Percentiles rank a stretch among this genome's conserved stretches.
Conservation (phyloP, 495 filamentous ascomycete species). For the Chaetomidium leptoderma region DNA sequence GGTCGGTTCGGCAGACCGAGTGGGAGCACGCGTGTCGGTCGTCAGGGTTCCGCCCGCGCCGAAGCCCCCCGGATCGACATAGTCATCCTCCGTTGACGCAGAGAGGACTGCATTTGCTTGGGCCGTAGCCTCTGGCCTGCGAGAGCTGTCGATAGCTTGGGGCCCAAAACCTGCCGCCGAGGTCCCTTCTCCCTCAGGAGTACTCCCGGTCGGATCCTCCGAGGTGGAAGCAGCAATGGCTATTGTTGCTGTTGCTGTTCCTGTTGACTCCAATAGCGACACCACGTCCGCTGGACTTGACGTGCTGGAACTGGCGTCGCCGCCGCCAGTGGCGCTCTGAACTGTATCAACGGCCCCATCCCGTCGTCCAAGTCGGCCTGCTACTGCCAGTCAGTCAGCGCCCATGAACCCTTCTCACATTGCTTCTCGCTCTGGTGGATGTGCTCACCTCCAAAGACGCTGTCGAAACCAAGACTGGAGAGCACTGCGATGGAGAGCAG, state of each 20-base stretch:
- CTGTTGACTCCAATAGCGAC: no score
- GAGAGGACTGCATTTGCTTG: slow-evolving; percentile 1
- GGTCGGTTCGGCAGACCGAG: slow-evolving; percentile 18
- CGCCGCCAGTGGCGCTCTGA: slow-evolving; percentile 4
- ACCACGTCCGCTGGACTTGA: not conserved
- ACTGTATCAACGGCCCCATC: slow-evolving; percentile 5
- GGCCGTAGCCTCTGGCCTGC: not conserved
- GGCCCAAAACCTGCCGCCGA: not conserved
- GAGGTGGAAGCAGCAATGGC: not conserved
- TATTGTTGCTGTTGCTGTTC: not conserved
- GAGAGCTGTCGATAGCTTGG: not conserved
- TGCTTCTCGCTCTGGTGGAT: not conserved
- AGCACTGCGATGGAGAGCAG: slow-evolving; percentile 35
- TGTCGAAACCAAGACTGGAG: slow-evolving; percentile 25
- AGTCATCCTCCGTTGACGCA: slow-evolving; percentile 11
- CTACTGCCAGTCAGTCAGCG: slow-evolving; percentile 3
- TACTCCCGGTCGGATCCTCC: not conserved
- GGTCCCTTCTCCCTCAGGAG: not conserved
- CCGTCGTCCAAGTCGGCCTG: slow-evolving; percentile 14
- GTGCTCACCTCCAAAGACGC: slow-evolving; percentile 27
- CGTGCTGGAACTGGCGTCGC: slow-evolving; percentile 1
- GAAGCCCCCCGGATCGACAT: slow-evolving; percentile 19
- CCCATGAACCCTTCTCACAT: no score
- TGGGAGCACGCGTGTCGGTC: slow-evolving; percentile 19
- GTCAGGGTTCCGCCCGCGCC: slow-evolving; percentile 19